Conservation (phyloP, 192 early-diverging fungal genomes). For the Backusella tarrabulga region DNA sequence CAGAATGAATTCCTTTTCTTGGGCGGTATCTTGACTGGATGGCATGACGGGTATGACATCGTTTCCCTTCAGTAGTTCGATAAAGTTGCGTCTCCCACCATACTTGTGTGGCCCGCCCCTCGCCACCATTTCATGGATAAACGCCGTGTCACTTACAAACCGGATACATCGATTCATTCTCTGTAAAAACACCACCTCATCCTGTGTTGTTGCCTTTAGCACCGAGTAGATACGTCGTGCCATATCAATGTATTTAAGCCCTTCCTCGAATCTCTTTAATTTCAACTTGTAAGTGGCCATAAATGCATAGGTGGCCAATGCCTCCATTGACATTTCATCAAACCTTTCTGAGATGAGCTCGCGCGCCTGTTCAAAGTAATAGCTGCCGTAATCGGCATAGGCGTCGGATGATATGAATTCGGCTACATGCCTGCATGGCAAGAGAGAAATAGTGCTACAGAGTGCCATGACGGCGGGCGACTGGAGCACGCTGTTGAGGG, state of each 20-base stretch:
- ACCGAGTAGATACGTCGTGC: neutral
- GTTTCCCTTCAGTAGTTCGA: neutral
- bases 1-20: neutral
- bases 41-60: neutral
- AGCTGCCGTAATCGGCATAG: neutral
- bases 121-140: neutral
- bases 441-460: neutral
- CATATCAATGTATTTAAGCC: neutral
- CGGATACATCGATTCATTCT: neutral
- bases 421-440: neutral
- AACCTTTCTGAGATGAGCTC: neutral
- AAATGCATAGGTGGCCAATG: neutral
- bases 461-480: neutral
- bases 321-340: neutral
- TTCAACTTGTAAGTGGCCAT: neutral
- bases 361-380: constrained; percentile 1
- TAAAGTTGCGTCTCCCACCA: neutral
- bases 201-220: neutral
- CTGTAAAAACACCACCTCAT: neutral
- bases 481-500: neutral
- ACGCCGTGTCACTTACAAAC: neutral
- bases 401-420: neutral
- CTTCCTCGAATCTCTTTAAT: neutral
- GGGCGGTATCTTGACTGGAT: neutral
- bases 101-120: neutral